Base-by-base conservation (phyloP, 805 yeast genomes). In the Pichia membranifaciens region DNA sequence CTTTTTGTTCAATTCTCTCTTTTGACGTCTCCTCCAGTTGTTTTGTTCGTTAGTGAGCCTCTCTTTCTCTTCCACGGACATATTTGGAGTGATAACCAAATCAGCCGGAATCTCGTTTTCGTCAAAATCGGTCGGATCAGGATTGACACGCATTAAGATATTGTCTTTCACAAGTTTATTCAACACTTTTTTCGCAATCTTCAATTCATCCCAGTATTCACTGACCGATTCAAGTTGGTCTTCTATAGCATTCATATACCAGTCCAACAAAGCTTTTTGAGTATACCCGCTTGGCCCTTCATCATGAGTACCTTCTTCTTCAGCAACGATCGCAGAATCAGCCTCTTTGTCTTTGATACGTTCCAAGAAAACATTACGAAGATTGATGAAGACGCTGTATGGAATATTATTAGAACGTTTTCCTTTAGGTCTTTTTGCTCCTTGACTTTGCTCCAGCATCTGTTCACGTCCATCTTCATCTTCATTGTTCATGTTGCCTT, bases 101-200 rank as follows among this genome's bases (percentile, higher is more conserved):
- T 60, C 63, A 15, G 45, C 54, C 1, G 64, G 65, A 10, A 58
- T 74, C 35, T 69, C 70, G 23, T 69, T 61, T 20, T 73, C 74
- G 9, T 77, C 77, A 32, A 64, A 60, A 17, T 69, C 71, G 4
- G 54, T 45, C 16, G 58, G 52, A 33, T 54, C 57, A 3, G 65
- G 62, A 39, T 54, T 75, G 29, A 85, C 73, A 53, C 72, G 77
- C 87, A 91, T 79, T 58, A 93, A 73, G 28, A 91, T 80, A 60
- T 86, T 79, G 60, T 90, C 96, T 61, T 84, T 85, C 18, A 83
- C 95, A 59, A 93, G 74, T 57, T 91, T 75, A 62, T 80, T 83
- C 59, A 93, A 69, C 13, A 93, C 96, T 66, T 88, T 91, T 56
- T 74, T 76, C 1, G 88, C 87, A 44, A 86, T 70, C 41, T 75